Evolutionary conservation across 495 filamentous ascomycete species (phyloP).

Genomic region (Penicillium verhagenii): DNA sequence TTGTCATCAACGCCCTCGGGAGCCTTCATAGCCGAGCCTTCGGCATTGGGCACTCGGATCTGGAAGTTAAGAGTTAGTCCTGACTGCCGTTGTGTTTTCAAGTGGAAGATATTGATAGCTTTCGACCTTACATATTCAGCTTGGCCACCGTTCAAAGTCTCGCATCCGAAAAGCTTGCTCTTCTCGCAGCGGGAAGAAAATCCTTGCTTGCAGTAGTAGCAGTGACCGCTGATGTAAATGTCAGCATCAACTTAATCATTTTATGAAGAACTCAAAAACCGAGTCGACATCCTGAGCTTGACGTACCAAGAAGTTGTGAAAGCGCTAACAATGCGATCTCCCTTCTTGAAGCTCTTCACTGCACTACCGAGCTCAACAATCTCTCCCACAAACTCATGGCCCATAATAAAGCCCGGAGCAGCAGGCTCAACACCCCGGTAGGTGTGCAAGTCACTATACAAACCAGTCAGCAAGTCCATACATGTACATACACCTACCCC

Average conservation of each 20-base stretch:
- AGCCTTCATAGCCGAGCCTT: slow-evolving; percentile 76
- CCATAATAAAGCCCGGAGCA: slow-evolving; percentile 65
- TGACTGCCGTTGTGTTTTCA: background rate
- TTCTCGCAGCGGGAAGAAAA: slow-evolving; percentile 83
- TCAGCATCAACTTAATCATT: slow-evolving; percentile 4
- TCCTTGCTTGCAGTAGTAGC: slow-evolving; percentile 87
- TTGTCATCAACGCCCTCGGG: slow-evolving; percentile 74
- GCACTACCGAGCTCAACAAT: slow-evolving; percentile 64
- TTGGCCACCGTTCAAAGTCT: slow-evolving; percentile 78
- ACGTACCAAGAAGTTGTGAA: slow-evolving; percentile 86
- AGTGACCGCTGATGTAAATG: slow-evolving; percentile 57
- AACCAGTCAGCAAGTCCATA: background rate
- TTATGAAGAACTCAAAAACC: too few relatives aligned
- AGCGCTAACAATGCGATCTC: slow-evolving; percentile 77
- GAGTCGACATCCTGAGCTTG: too few relatives aligned
- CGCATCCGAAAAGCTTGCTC: slow-evolving; percentile 70
- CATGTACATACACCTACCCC: background rate
- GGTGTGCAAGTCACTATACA: slow-evolving; percentile 77
- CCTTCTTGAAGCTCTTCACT: slow-evolving; percentile 68
- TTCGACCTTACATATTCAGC: slow-evolving; percentile 70
- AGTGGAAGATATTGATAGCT: background rate
- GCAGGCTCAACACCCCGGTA: slow-evolving; percentile 79
- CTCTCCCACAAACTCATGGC: slow-evolving; percentile 74
- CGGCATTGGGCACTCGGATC: slow-evolving; percentile 80
- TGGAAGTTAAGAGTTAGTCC: too few relatives aligned